Conservation (phyloP, 2,329 filamentous ascomycete species). For the Aureobasidium sp. region DNA sequence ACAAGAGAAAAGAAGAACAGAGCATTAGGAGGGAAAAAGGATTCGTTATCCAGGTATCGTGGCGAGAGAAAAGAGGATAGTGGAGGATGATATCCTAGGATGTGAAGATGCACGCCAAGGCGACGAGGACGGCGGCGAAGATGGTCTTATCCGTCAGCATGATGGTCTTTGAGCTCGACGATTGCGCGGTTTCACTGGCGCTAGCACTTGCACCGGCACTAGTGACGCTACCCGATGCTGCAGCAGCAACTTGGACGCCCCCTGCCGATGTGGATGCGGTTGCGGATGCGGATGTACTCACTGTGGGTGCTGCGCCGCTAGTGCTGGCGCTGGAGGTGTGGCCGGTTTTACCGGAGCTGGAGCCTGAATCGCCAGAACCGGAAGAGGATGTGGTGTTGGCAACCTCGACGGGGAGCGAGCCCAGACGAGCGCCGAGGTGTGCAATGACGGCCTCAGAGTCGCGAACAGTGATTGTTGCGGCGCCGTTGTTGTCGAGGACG, state of each 20-base stretch:
- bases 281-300: background rate
- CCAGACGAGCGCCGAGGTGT: conserved; percentile 34
- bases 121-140: background rate
- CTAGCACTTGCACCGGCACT: background rate
- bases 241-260: background rate
- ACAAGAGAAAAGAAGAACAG: background rate
- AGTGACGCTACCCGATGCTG: background rate
- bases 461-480: conserved; percentile 28
- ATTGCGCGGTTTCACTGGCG: background rate
- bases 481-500: conserved; percentile 27
- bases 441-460: conserved; percentile 41
- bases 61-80: background rate
- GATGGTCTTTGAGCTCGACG: background rate
- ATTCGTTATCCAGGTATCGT: background rate
- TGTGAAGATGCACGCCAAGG: background rate
- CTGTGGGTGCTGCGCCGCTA: background rate
- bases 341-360: background rate
- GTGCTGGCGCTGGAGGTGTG: background rate
- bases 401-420: conserved; percentile 13
- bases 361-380: background rate
- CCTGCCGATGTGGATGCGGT: background rate
- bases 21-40: background rate
- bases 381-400: background rate
- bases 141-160: conserved; percentile 4
- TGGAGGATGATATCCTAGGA: conserved; percentile 2